Evolutionary conservation across 164 flowering plant genomes (phyloP), one percentile per base, ranked within the genome.

Genomic region (Tinospora cordifolia): DNA sequence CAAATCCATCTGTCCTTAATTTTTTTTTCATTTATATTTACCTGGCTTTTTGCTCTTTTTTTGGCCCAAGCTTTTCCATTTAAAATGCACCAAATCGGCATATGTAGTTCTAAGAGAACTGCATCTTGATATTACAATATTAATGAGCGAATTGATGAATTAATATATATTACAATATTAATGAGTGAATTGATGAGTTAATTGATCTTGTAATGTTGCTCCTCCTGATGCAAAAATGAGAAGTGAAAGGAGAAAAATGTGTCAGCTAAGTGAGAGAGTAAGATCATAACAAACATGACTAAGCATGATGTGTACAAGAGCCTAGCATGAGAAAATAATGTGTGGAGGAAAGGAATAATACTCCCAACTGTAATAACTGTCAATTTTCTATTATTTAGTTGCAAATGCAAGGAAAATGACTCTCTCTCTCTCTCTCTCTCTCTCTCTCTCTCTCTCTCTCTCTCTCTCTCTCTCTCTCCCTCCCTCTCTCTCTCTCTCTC

Each of bases 231-330:
- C 71, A 68, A 30, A 30, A 30, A 30, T 30, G 36, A 30, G 36
- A 30, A 30, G 36, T 30, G 36, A 4, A 30, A 30, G 47, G 71
- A 60, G 44, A 41, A 72, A 67, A 24, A 25, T 67, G 44, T 67
- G 68, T 68, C 57, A 62, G 46, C 36, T 69, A 65, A 57, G 69
- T 36, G 67, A 47, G 62, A 65, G 65, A 30, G 36, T 30, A 38
- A 75, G 44, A 67, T 67, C 58, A 0, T 66, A 66, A 69, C 76
- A 77, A 65, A 70, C 72, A 58, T 69, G 69, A 72, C 73, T 63
- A 14, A 72, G 62, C 65, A 41, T 67, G 70, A 72, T 57, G 44
- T 66, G 13, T 30, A 60, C 26, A 41, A 17, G 11, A 36, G 40
- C 38, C 19, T 69, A 34, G 41, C 58, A 67, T 47, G 41, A 27